Evolutionary conservation across 139 green algal species (phyloP), one percentile per base, ranked within the genome.

Genomic region (Chlamydomonas sp.): DNA sequence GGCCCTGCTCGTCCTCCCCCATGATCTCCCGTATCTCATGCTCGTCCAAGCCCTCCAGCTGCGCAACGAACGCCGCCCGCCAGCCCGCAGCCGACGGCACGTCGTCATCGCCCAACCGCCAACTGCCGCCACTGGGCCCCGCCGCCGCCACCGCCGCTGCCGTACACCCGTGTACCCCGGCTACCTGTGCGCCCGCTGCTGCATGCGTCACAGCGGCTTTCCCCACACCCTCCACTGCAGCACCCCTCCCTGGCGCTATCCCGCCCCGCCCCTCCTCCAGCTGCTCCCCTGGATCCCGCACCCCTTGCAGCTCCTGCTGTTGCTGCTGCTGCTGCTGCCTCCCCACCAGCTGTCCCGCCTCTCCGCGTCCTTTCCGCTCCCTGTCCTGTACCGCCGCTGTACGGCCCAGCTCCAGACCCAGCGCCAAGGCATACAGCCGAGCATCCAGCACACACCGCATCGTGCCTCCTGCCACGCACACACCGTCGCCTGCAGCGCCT

Each of bases 371-470:
- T 49, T 49, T 49, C 31, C 31, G 31, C 31, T 49, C 31, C 31
- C 31, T 49, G 31, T 49, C 31, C 31, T 49, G 31, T 49, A 49
- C 31, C 31, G 31, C 31, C 31, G 67, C 14, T 12, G 14, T 73
- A 31, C 69, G 3, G 69, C 17, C 71, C 4, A 77, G 78, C 61
- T 71, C 6, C n/a, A 86, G 62, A 7, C 71, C 82, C n/a, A 78
- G 57, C 20, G 82, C 82, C 20, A 86, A 61, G 12, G 71, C 82
- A 31, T 80, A 86, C 7, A 86, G 82, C n/a, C 82, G 71, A 1
- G 71, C 73, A 61, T 86, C 82, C n/a, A 86, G 16, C 10, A 79
- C 16, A 60, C 82, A 86, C 15, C 59, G 7, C 16, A 7, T 3
- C 7, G n/a, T 6, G 20, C 69, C 69, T n/a, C 4, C 71, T 59